These are phyloP conservation scores for Periconia macrospinosa DNA, from an alignment of 2,329 filamentous ascomycete genomes.

Conservation along the genomic window DNA sequence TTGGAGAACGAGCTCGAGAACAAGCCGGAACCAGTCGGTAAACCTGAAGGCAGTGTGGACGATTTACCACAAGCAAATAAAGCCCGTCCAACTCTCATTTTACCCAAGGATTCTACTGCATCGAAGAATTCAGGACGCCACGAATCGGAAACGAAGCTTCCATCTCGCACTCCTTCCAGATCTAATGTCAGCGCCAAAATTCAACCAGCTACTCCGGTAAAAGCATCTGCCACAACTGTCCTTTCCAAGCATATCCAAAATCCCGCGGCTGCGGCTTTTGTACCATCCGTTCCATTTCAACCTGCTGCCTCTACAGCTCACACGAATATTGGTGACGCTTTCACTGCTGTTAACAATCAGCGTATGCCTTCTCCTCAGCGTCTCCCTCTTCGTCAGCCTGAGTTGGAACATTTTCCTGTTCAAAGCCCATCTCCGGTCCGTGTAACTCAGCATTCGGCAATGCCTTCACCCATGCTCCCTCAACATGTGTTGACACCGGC, in stretches of 20 bases:
- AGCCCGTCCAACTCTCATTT: background rate
- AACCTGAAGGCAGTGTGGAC: background rate
- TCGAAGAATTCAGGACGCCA: background rate
- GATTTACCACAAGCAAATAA: conserved; percentile 14
- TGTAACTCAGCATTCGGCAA: conserved; percentile 5
- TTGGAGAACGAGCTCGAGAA: background rate
- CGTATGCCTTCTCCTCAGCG: background rate
- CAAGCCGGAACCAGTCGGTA: background rate
- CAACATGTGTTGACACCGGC: conserved; percentile 3
- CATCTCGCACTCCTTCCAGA: conserved; percentile 12
- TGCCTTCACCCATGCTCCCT: conserved; percentile 11
- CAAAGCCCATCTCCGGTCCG: no score
- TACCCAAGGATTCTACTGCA: background rate
- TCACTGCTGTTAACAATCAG: background rate
- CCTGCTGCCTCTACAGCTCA: background rate
- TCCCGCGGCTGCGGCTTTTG: background rate
- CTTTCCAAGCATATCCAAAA: background rate
- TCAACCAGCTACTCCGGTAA: conserved; percentile 19
- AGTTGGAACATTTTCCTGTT: background rate
- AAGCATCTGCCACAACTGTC: background rate
- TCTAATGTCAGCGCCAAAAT: conserved; percentile 36
- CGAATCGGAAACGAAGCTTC: background rate
- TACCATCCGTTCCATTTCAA: background rate
- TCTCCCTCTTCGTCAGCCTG: background rate
- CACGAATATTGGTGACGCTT: background rate